Conservation (phyloP, 78 protist genomes). For the Planoprotostelium fungivorum region DNA sequence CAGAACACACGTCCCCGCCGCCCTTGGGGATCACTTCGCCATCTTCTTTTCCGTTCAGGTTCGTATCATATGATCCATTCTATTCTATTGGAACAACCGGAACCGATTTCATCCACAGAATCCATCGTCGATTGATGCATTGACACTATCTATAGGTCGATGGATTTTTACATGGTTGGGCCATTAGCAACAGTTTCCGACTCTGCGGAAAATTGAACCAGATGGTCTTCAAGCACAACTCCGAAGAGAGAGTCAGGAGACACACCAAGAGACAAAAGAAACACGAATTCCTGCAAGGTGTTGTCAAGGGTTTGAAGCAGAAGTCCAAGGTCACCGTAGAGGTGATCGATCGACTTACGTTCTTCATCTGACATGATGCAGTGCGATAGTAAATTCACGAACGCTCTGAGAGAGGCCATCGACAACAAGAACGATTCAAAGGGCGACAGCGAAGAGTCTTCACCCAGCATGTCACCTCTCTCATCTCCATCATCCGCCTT, state of each 20-base stretch:
- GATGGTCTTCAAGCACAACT: neutral
- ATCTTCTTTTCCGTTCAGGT: neutral
- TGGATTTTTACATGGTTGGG: neutral
- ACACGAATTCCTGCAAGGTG: neutral
- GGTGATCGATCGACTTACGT: too few relatives aligned
- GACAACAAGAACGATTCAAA: too few relatives aligned
- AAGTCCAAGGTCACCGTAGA: too few relatives aligned
- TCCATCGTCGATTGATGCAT: neutral
- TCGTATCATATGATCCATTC: too few relatives aligned
- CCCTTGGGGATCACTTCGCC: neutral
- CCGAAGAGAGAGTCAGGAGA: neutral
- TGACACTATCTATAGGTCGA: neutral
- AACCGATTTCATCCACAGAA: too few relatives aligned
- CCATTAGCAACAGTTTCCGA: neutral
- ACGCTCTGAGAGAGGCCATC: too few relatives aligned
- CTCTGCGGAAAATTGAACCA: neutral
- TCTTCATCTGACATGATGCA: too few relatives aligned
- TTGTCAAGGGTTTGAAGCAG: neutral
- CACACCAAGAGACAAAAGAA: neutral
- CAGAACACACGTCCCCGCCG: neutral
- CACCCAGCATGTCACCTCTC: too few relatives aligned
- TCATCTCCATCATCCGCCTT: too few relatives aligned
- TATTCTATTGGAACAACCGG: too few relatives aligned
- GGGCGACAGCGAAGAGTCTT: too few relatives aligned
- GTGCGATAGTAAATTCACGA: too few relatives aligned